Conservation (phyloP, 2,329 filamentous ascomycete genomes). For the Akanthomyces lecanii region DNA sequence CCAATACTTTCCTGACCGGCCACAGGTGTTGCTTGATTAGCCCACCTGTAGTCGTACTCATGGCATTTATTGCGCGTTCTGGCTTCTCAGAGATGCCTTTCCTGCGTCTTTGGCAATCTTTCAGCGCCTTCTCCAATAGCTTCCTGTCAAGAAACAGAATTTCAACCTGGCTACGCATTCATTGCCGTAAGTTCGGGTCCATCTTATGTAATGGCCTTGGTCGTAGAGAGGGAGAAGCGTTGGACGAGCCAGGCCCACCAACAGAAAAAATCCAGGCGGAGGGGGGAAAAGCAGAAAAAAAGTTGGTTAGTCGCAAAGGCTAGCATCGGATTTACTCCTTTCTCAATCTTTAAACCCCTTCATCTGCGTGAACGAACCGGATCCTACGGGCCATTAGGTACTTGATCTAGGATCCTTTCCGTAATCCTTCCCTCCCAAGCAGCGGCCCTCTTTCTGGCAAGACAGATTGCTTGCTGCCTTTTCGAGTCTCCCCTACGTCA, state of each 20-base stretch:
- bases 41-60: too few species aligned
- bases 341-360: background rate
- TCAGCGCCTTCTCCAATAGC: too few species aligned
- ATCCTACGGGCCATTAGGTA: background rate
- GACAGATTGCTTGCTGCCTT: background rate
- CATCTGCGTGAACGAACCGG: background rate
- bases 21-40: too few species aligned
- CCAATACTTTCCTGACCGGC: too few species aligned
- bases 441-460: background rate
- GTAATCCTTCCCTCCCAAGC: background rate
- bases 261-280: background rate
- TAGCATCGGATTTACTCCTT: constrained; percentile 5
- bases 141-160: background rate
- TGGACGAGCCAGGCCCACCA: background rate
- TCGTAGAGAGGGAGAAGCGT: background rate
- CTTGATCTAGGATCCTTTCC: background rate
- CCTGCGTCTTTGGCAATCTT: too few species aligned
- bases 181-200: background rate
- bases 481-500: constrained; percentile 9
- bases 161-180: background rate
- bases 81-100: too few species aligned
- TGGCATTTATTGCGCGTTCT: too few species aligned
- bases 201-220: background rate
- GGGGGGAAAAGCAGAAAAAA: background rate
- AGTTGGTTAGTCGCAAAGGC: background rate